Evolutionary conservation across 495 filamentous ascomycete species (phyloP).

Genomic region (Pseudevernia furfuracea): DNA sequence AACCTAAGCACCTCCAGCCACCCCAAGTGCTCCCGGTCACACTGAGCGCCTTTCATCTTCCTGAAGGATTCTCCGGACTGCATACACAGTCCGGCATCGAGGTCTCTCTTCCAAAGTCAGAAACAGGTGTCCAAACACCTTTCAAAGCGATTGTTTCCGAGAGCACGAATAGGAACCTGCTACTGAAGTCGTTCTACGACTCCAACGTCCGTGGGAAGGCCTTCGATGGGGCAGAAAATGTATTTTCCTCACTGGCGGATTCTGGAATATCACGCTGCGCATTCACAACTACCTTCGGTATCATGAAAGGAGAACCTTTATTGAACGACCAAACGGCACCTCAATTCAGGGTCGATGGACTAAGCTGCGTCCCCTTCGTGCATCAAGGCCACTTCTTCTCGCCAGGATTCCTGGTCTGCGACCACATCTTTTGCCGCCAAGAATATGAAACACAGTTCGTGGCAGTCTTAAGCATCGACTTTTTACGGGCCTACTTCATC

Average conservation of each 20-base stretch:
- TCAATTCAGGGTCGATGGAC: background rate
- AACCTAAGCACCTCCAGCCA: background rate
- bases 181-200: background rate
- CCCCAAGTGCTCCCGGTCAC: too few relatives aligned
- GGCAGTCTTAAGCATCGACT: background rate
- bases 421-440: background rate
- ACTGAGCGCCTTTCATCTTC: background rate
- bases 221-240: background rate
- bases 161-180: background rate
- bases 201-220: background rate
- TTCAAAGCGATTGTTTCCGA: background rate
- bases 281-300: background rate
- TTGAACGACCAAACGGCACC: background rate
- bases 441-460: background rate
- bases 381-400: background rate
- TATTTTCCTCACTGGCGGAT: background rate
- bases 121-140: background rate
- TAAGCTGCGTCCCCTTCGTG: background rate
- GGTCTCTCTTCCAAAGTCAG: background rate
- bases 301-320: background rate
- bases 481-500: background rate
- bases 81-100: background rate
- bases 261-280: background rate
- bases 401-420: background rate
- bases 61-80: background rate